A percentile compares a stretch with the other conserved stretches of the same genome.
phyloP scores from a whole-genome alignment of 192 early-diverging fungal genomes.

The Umbelopsis ramanniana region DNA sequence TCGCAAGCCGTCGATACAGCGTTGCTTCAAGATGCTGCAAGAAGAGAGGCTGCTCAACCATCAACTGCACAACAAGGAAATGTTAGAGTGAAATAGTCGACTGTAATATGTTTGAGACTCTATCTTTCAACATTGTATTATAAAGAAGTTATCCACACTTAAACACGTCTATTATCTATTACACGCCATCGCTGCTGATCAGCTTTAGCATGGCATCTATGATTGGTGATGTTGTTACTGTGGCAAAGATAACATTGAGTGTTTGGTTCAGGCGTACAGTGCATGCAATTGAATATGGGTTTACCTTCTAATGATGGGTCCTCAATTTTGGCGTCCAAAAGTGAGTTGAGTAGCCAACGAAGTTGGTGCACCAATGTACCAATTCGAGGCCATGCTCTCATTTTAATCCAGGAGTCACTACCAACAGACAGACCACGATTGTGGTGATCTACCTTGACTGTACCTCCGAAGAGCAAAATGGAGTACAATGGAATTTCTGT shows the following conservation, averaged over 20 bases:
- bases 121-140: constrained; percentile 10
- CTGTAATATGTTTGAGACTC: constrained; percentile 2
- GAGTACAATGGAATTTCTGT: constrained; percentile 67
- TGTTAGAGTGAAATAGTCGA: constrained; percentile 42
- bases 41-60: constrained; percentile 84
- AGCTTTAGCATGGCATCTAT: constrained; percentile 9
- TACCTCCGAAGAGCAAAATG: constrained; percentile 83
- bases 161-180: constrained; percentile 1
- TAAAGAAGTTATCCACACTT: neutral
- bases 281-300: neutral
- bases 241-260: neutral
- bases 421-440: constrained; percentile 68
- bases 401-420: constrained; percentile 55
- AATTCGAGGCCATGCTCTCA: constrained; percentile 76
- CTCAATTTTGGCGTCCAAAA: constrained; percentile 73
- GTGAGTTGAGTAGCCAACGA: constrained; percentile 68
- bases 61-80: constrained; percentile 45
- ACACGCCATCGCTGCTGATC: constrained; percentile 9
- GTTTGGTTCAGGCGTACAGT: neutral
- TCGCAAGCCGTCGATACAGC: constrained; percentile 90
- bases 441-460: constrained; percentile 71
- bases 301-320: constrained; percentile 61
- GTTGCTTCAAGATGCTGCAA: constrained; percentile 94
- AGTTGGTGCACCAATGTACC: constrained; percentile 80
- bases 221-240: constrained; percentile 13